Conservation (phyloP, 331 rosid genomes). For the Saraca asoca region DNA sequence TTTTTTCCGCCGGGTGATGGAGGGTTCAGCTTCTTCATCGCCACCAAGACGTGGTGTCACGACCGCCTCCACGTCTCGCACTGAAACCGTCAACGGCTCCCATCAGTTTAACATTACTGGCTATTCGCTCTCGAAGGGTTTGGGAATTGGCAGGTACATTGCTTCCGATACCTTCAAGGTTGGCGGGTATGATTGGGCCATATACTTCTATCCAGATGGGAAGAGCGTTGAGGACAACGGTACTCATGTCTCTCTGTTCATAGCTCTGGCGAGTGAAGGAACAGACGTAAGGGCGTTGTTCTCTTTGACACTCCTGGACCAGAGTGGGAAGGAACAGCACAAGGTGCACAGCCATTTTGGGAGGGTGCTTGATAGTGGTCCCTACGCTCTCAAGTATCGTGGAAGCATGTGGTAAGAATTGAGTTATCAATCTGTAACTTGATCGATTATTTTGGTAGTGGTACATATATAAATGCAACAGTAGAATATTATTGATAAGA, state of each 20-base stretch:
- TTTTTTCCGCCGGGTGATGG: too few relatives aligned
- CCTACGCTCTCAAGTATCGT: slow-evolving; percentile 59
- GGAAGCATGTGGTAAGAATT: slow-evolving; percentile 65
- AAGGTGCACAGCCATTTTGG: slow-evolving; percentile 69
- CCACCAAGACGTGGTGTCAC: slow-evolving; percentile 11
- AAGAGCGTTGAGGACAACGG: slow-evolving; percentile 59
- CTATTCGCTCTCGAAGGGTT: slow-evolving; percentile 52
- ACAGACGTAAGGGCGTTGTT: slow-evolving; percentile 64
- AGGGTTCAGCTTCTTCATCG: slow-evolving; percentile 8
- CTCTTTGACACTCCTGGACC: slow-evolving; percentile 57
- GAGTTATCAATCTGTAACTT: background rate
- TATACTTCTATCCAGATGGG: slow-evolving; percentile 72
- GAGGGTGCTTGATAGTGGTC: slow-evolving; percentile 57
- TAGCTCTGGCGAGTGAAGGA: slow-evolving; percentile 61
- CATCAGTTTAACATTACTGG: slow-evolving; percentile 60
- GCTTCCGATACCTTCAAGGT: slow-evolving; percentile 58
- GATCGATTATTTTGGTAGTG: background rate
- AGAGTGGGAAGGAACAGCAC: slow-evolving; percentile 56
- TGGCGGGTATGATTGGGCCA: slow-evolving; percentile 65
- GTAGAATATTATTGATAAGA: background rate
- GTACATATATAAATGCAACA: background rate
- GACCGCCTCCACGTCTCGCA: slow-evolving; percentile 48
- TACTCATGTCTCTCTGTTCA: slow-evolving; percentile 54
- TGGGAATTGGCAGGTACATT: slow-evolving; percentile 60
- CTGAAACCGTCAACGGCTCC: slow-evolving; percentile 55